Evolutionary conservation across 129 eudicot species (phyloP), one percentile per base, ranked within the genome.

Genomic region (Artemisia argyi): DNA sequence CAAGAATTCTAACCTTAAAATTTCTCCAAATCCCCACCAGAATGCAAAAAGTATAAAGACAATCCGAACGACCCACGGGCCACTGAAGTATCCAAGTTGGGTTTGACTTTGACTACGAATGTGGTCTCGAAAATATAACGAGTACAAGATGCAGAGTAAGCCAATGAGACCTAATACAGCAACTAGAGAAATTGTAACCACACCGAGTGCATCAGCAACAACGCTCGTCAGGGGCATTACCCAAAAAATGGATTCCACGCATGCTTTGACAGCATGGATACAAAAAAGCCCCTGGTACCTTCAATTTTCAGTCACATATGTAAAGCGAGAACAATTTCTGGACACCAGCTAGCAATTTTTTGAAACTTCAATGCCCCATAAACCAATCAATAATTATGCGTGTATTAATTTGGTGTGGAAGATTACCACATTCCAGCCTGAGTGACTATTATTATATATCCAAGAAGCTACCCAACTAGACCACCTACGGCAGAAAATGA

Each of bases 191-290:
- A 94, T 81, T 61, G 99, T 94, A 80, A 90, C 89, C 89, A 94
- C 97, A 77, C 99, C 96, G 71, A 94, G 97, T 88, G 97, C 97
- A 88, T 94, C 99, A 87, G 82, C 96, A 83, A 83, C 78, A 68
- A 86, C 75, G 64, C 92, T 94, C 81, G 92, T 86, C 85, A 79
- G 91, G 96, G 91, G 96, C 98, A 92, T 92, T 83, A 92, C 90
- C 91, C 95, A 86, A 89, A 79, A 65, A 75, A 85, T 86, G 70
- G 73, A 74, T 86, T 85, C 87, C 96, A 87, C 90, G 91, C 98
- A 92, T 92, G 96, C 98, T 92, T 88, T 65, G 82, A 82, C 85
- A 87, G 92, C 97, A 88, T 88, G 91, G 97, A 91, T 83, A 77
- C 83, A 50, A 72, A 35, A 85, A 83, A 74, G 51, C 69, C 75